Evolutionary conservation across 176 grass and related monocot genomes (phyloP), one percentile per base, ranked within the genome.

Genomic region (Puccinellia tenuiflora): DNA sequence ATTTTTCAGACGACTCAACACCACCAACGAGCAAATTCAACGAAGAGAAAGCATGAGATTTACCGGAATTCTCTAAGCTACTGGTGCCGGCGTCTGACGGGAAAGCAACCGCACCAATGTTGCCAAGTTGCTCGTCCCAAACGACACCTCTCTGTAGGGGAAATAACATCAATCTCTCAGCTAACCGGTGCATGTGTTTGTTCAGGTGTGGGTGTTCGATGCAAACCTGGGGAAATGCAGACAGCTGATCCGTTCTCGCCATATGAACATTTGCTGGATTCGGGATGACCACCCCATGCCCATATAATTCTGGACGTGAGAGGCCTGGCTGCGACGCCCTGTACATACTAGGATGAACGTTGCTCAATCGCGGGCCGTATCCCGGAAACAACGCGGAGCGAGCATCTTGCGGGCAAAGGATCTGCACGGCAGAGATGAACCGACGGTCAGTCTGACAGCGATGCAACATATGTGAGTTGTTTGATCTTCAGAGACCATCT

Each of bases 61-160:
- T 82, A 93, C 88, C 39, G 10, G 71, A 83, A 74, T 88, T 86
- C 71, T 86, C 80, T 39, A 82, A 48, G 66, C 42, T 73, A 45
- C 81, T 79, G 68, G 71, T 67, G 79, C 67, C 45, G 5, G 64
- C 76, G 14, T 84, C 84, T 2, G 83, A 79, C 55, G 71, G 9
- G 57, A 96, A 92, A 55, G 86, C 79, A 40, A 80, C 53, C 20
- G 68, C 84, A 68, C 84, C 67, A 26, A 89, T 76, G 59, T 35
- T 84, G 38, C 55, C 6, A 50, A 90, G 78, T 34, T 93, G 86
- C 35, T 89, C 84, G 38, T 89, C 75, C 94, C 94, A 97, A 21
- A 76, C n/a, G 9, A 90, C 47, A 17, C 73, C 42, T 59, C 52
- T 83, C 91, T 93, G 84, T 20, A 30, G 40, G n/a, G 18, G 17